phyloP scores from a whole-genome alignment of 768 basidiomycete species.

The Gymnopilus junonius region DNA sequence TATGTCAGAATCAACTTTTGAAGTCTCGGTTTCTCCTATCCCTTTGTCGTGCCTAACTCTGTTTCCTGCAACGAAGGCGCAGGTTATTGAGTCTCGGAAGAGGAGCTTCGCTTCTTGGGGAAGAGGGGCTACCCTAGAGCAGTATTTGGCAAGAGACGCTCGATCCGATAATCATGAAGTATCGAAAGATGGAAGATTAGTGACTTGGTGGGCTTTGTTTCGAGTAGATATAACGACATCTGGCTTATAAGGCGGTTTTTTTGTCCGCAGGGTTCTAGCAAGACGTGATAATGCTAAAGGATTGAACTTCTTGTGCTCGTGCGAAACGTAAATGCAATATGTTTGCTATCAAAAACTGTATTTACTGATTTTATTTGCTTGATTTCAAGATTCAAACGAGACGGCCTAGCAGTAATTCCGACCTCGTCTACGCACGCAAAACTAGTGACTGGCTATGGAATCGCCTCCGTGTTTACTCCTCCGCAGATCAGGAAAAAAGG shows the following conservation, averaged over 20 bases:
- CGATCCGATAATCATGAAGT: conserved; percentile 34
- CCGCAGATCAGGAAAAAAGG: conserved; percentile 52
- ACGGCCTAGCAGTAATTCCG: conserved; percentile 27
- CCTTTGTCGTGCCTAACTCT: conserved; percentile 39
- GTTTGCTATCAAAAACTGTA: not conserved
- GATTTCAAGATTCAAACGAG: conserved; percentile 9
- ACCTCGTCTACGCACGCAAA: conserved; percentile 18
- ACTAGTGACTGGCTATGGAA: conserved; percentile 49
- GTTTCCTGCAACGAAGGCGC: conserved; percentile 28
- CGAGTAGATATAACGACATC: not conserved
- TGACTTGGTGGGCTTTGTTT: conserved; percentile 48
- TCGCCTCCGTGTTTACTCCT: conserved; percentile 64
- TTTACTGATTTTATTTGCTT: not conserved
- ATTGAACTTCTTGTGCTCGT: conserved; percentile 60
- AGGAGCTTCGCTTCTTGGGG: conserved; percentile 16
- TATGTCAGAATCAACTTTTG: not conserved
- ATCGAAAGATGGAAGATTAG: conserved; percentile 47
- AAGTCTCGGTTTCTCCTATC: not conserved
- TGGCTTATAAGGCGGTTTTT: not conserved
- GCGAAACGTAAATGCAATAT: conserved; percentile 52
- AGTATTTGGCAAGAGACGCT: conserved; percentile 18
- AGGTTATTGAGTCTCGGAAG: conserved; percentile 19
- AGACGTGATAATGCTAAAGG: conserved; percentile 52
- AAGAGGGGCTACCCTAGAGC: conserved; percentile 13
- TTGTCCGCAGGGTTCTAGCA: conserved; percentile 55